Conservation (phyloP, 2,329 filamentous ascomycete genomes). For the Alternaria brassicicola region DNA sequence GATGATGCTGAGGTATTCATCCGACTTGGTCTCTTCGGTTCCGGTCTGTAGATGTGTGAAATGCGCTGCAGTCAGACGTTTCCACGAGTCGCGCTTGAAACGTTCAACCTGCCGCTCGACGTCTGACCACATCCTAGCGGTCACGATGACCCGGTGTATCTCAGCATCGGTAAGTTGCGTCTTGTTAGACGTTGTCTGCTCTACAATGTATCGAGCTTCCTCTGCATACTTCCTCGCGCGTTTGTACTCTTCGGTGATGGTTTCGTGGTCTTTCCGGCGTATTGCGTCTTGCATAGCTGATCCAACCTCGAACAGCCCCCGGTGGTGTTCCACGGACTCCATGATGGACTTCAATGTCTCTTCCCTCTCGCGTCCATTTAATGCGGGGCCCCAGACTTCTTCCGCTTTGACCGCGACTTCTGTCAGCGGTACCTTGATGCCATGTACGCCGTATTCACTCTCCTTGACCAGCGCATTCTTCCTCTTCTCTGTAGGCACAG, state of each 20-base stretch:
- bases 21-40: slow-evolving; percentile 61
- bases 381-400: slow-evolving; percentile 94
- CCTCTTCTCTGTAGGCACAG: slow-evolving; percentile 62
- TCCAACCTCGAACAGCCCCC: slow-evolving; percentile 81
- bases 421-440: slow-evolving; percentile 82
- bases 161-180: slow-evolving; percentile 74
- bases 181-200: slow-evolving; percentile 54
- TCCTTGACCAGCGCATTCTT: slow-evolving; percentile 94
- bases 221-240: slow-evolving; percentile 82
- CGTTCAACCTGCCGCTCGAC: slow-evolving; percentile 83
- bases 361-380: slow-evolving; percentile 90
- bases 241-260: slow-evolving; percentile 82
- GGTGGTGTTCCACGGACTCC: slow-evolving; percentile 76
- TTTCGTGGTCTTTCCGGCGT: slow-evolving; percentile 88
- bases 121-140: slow-evolving; percentile 93
- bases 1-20: slow-evolving; percentile 93
- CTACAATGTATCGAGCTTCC: slow-evolving; percentile 73
- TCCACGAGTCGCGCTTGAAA: slow-evolving; percentile 92
- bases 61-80: slow-evolving; percentile 73
- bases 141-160: slow-evolving; percentile 84
- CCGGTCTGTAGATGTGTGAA: slow-evolving; percentile 54
- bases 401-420: slow-evolving; percentile 94
- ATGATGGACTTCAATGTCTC: slow-evolving; percentile 81
- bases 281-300: slow-evolving; percentile 80
- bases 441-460: slow-evolving; percentile 59